Percentiles rank a stretch among this genome's conserved stretches.
phyloP scores from a whole-genome alignment of 169 alveolate species.

The Eimeria mitis region DNA sequence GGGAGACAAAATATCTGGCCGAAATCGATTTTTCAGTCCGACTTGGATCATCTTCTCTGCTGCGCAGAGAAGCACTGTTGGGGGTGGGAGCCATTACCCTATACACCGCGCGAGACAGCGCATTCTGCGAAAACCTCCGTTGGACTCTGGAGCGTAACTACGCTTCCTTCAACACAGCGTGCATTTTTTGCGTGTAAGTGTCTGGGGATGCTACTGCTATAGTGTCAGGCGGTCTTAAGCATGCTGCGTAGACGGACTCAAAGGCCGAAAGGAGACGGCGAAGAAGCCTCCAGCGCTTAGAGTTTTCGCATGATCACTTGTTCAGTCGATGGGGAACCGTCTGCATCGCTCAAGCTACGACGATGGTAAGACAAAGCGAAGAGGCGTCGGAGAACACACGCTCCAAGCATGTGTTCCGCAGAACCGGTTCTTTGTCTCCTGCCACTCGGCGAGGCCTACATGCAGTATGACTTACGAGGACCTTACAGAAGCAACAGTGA shows the following conservation, averaged over 20 bases:
- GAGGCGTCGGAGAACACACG: background rate
- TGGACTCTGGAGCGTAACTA: background rate
- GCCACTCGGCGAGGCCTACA: background rate
- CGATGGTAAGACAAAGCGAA: conserved; percentile 32
- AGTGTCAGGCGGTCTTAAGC: conserved; percentile 37
- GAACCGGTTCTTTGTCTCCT: background rate
- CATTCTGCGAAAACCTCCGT: background rate
- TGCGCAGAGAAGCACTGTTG: background rate
- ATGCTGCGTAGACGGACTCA: background rate
- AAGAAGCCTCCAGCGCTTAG: background rate
- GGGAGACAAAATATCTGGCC: background rate
- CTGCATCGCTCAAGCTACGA: background rate
- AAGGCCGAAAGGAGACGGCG: background rate
- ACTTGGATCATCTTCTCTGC: background rate
- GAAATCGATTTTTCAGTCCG: background rate
- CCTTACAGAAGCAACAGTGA: background rate
- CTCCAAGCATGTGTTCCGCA: background rate
- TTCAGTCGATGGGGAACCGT: conserved; percentile 71
- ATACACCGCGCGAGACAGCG: conserved; percentile 18
- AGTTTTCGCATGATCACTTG: background rate
- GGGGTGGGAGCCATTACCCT: background rate
- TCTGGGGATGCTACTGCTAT: background rate
- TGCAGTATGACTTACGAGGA: background rate
- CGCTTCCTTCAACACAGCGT: background rate
- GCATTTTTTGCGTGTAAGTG: background rate